phyloP scores from a whole-genome alignment of 441 rosid species.

The Erysimum pusillum region DNA sequence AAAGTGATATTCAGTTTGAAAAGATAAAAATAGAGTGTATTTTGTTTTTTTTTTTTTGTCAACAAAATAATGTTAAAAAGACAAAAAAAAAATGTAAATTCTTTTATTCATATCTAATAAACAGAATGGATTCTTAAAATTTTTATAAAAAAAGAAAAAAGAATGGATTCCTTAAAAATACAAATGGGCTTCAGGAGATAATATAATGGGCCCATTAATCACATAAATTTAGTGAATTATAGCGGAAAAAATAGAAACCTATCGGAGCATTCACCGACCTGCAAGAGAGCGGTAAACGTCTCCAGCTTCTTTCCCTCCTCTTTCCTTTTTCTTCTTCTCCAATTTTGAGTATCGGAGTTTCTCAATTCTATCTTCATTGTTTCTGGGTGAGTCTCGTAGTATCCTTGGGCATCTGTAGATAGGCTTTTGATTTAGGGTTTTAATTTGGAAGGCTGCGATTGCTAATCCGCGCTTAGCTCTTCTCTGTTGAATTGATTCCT shows the following conservation, averaged over 20 bases:
- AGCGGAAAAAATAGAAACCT: background rate
- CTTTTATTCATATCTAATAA: too few species aligned
- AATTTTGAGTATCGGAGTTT: too few species aligned
- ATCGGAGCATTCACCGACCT: constrained; percentile 6
- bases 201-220: background rate
- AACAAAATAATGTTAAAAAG: too few species aligned
- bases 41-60: too few species aligned
- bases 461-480: background rate
- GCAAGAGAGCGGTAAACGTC: background rate
- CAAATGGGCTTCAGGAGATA: background rate
- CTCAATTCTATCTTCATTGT: too few species aligned
- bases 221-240: background rate
- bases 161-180: too few species aligned
- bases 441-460: background rate
- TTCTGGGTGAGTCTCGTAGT: background rate
- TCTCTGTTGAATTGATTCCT: background rate
- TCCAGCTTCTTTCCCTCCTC: background rate
- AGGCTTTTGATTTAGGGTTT: background rate
- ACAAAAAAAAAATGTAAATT: too few species aligned
- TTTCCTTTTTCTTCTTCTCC: background rate
- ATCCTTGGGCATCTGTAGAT: background rate
- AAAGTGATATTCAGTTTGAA: too few species aligned
- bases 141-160: too few species aligned
- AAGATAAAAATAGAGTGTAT: too few species aligned
- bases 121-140: too few species aligned